Base-by-base conservation (phyloP, 2,329 filamentous ascomycete species). In the Dothiorella sarmentorum region DNA sequence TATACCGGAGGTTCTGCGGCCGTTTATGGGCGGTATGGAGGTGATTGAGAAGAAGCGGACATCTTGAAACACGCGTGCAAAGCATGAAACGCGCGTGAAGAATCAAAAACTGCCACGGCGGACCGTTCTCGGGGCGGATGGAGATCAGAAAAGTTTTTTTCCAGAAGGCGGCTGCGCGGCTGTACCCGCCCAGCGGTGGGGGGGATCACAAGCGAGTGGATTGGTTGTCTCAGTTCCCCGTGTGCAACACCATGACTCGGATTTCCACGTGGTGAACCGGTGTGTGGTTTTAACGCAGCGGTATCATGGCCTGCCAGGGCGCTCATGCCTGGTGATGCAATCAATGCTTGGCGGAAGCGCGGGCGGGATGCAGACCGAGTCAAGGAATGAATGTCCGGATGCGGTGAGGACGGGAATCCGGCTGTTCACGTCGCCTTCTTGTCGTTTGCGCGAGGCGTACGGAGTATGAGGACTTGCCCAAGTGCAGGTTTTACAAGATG, bases 1-100 rank as follows among this genome's bases (percentile, higher is more conserved):
- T 1, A 83, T 99, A 6, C 94, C 94, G 0, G 84, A 90, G 73
- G 89, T 88, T 17, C 73, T 99, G 70, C 81, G 87, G 68, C 85
- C 84, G 20, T 97, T 87, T 82, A 96, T 99, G 92, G 88, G 87
- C 59, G 73, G 73, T 1, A 63, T 69, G 58, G 67, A 69, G 27
- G 68, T 63, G 60, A 74, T 75, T 44, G 60, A 64, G 35, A 63
- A 64, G 33, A 62, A 58, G 38, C 43, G 62, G 47, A 49, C 11
- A 47, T 29, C 49, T 7, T 51, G 45, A 51, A 51, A 51, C 45
- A 51, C 45, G 45, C 44, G 45, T 24, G 29, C n/a, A n/a, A n/a
- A n/a, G n/a, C n/a, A 37, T n/a, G 33, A n/a, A 17, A 37, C 33
- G 7, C 15, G 13, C 33, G 33, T 37, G 33, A 52, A 33, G 20